Conservation (phyloP, 2,329 filamentous ascomycete species). For the Verticillium nubilum region DNA sequence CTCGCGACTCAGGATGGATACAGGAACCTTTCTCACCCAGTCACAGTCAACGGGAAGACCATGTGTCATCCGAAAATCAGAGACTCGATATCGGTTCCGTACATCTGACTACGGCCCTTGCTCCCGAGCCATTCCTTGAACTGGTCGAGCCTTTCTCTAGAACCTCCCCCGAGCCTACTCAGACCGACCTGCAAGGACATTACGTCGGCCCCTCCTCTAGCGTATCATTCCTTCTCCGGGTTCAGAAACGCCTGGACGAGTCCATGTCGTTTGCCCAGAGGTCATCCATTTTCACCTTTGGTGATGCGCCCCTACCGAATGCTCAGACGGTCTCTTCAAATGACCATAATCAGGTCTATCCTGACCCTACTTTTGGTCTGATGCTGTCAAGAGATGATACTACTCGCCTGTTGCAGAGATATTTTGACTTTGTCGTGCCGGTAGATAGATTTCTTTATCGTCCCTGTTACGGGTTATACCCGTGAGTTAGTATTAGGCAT, state of each 20-base stretch:
- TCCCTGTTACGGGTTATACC: too few relatives aligned
- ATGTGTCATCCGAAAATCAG: not conserved
- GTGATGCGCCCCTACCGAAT: slow-evolving; percentile 1
- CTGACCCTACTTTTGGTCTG: slow-evolving; percentile 32
- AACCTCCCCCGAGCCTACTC: slow-evolving; percentile 19
- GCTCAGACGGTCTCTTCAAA: not conserved
- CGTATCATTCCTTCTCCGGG: slow-evolving; percentile 19
- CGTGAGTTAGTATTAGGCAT: too few relatives aligned
- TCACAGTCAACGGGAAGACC: not conserved
- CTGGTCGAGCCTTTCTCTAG: not conserved
- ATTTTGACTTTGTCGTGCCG: slow-evolving; percentile 30
- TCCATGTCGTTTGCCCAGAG: slow-evolving; percentile 1
- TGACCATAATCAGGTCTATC: slow-evolving; percentile 5
- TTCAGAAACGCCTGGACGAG: slow-evolving; percentile 19
- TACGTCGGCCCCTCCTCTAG: slow-evolving; percentile 24
- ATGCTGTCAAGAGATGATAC: slow-evolving; percentile 23
- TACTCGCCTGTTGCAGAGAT: slow-evolving; percentile 20
- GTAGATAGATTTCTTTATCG: slow-evolving; percentile 31
- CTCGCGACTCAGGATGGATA: not conserved
- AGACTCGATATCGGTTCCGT: not conserved
- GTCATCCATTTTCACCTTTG: slow-evolving; percentile 5
- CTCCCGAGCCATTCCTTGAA: not conserved
- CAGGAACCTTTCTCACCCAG: not conserved
- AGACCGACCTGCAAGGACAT: slow-evolving; percentile 21
- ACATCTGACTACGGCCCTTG: not conserved